Evolutionary conservation across 1,284 basidiomycete genomes (phyloP).

Genomic region (Cryptococcus sp.): DNA sequence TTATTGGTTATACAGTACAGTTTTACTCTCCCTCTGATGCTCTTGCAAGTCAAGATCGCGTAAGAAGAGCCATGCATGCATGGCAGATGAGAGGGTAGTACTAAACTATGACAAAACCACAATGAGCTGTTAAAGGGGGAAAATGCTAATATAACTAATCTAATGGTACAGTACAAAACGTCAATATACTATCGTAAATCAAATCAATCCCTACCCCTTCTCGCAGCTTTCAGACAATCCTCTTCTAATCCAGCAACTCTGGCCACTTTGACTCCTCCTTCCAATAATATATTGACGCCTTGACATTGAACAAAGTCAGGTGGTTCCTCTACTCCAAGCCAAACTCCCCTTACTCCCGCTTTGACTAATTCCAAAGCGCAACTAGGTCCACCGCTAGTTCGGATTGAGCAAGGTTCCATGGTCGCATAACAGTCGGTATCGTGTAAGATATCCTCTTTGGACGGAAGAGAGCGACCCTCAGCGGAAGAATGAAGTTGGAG

Average conservation of each 20-base stretch:
- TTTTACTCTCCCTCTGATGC: no score
- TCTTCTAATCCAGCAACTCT: constrained; percentile 63
- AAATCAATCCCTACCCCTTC: constrained; percentile 50
- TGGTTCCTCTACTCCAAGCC: constrained; percentile 85
- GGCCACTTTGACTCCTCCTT: constrained; percentile 70
- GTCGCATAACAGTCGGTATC: constrained; percentile 71
- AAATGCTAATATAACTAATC: no score
- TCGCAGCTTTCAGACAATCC: constrained; percentile 71
- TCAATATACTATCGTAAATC: no score
- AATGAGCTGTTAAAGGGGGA: no score
- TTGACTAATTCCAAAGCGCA: constrained; percentile 82
- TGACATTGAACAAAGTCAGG: constrained; percentile 93
- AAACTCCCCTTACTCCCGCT: constrained; percentile 67
- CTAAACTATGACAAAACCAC: no score
- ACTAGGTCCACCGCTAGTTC: constrained; percentile 79
- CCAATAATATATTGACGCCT: constrained; percentile 69
- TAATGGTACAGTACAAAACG: no score
- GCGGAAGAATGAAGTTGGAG: constrained; percentile 36
- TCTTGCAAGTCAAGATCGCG: no score
- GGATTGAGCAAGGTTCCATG: constrained; percentile 90
- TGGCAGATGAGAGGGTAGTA: no score
- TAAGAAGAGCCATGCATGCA: no score
- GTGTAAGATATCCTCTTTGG: constrained; percentile 54
- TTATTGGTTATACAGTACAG: no score
- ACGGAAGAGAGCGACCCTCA: constrained; percentile 39